Evolutionary conservation across 2,329 filamentous ascomycete species (phyloP), one percentile per base, ranked within the genome.

Genomic region (Karstenula rhodostoma): DNA sequence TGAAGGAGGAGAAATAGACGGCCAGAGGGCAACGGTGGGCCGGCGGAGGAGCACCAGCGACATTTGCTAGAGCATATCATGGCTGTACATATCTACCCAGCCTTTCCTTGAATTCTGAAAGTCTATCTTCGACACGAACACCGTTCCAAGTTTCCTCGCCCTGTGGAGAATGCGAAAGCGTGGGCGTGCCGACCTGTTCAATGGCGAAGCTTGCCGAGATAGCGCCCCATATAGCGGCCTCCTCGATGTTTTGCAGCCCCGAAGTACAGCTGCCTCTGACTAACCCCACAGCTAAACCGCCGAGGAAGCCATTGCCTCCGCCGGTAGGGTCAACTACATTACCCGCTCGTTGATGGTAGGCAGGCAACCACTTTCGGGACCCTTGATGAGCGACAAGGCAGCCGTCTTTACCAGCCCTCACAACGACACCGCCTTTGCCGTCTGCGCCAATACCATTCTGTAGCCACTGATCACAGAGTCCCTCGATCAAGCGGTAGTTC

Each of bases 191-290:
- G 55, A 96, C 89, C 77, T 99, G 95, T 79, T 99, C 94, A 70
- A 99, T 96, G 17, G 92, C 92, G 77, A 97, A 95, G 71, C 93
- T 94, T 8, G 95, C 94, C 2, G 93, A 90, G 6, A 98, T 85
- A 48, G 87, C 90, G 4, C 89, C 95, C 87, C 90, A 94, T 0
- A 87, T 83, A 5, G 91, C 89, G 5, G 93, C 93, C 69, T 92
- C 88, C 61, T 89, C 87, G 43, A 91, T 81, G 64, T 77, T 69
- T 15, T 65, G 60, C n/a, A 74, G 44, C 12, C 70, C 68, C 17
- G 64, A 56, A 46, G 80, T 33, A 83, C 88, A 66, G 90, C 78
- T 79, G 27, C 73, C 68, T 59, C 83, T 80, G 22, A 85, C 80
- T 64, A 89, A 75, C 1, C 83, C 86, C 23, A 88, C 81, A 7